Conservation (phyloP, 2,329 filamentous ascomycete genomes). For the Alternaria arborescens region DNA sequence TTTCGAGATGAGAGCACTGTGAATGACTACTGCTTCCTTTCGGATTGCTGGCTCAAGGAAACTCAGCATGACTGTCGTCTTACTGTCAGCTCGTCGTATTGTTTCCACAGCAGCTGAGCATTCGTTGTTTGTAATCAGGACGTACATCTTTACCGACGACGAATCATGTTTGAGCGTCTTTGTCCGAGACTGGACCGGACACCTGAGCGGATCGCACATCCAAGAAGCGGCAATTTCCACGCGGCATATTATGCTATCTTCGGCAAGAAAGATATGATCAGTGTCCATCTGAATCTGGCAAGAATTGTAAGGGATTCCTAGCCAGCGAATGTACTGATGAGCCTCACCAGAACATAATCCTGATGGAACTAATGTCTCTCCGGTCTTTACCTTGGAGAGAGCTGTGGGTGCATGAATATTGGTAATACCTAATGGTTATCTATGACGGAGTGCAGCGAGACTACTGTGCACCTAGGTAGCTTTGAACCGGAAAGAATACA, state of each 20-base stretch:
- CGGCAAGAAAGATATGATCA: not conserved
- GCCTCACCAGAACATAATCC: not conserved
- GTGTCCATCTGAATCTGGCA: not conserved
- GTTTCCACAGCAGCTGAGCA: not conserved
- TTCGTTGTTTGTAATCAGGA: constrained; percentile 4
- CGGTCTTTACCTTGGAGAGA: not conserved
- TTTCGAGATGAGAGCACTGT: not conserved
- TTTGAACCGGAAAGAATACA: not conserved
- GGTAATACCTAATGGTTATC: not conserved
- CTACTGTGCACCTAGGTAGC: not conserved
- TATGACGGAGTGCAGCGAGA: not conserved
- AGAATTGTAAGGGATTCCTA: not conserved
- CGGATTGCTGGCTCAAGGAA: not conserved
- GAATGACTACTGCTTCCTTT: not conserved
- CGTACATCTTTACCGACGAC: not conserved
- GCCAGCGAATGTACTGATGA: not conserved
- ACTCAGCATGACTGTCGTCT: not conserved
- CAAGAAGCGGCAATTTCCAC: not conserved
- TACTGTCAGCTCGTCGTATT: not conserved
- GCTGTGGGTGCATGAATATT: not conserved
- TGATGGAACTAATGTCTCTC: too few species aligned
- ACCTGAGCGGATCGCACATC: not conserved
- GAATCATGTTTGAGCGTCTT: not conserved
- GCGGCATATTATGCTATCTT: constrained; percentile 3
- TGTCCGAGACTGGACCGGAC: constrained; percentile 2